Evolutionary conservation across 2,329 filamentous ascomycete species (phyloP).

Genomic region (Calonectria montana): DNA sequence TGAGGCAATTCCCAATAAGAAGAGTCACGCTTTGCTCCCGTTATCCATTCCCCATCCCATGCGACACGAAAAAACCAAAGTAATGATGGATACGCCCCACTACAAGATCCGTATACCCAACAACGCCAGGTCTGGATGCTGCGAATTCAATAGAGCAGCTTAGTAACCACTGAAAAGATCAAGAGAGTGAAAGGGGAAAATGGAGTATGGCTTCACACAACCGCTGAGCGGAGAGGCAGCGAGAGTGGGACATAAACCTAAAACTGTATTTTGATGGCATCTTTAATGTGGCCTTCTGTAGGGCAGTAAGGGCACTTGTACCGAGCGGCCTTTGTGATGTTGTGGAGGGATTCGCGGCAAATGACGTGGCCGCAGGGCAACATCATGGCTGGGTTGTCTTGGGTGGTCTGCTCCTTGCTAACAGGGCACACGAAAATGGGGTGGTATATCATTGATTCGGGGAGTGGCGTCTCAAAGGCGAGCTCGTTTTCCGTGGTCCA

Average conservation of each 20-base stretch:
- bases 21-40: conserved; percentile 30
- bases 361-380: conserved; percentile 96
- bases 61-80: conserved; percentile 10
- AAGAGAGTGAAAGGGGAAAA: background rate
- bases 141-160: conserved; percentile 2
- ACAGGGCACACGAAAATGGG: conserved; percentile 98
- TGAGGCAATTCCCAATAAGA: conserved; percentile 27
- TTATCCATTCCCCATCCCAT: conserved; percentile 26
- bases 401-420: conserved; percentile 94
- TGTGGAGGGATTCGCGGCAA: conserved; percentile 83
- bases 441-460: conserved; percentile 79
- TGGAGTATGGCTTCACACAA: background rate
- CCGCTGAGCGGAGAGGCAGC: background rate
- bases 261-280: conserved; percentile 79
- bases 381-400: conserved; percentile 95
- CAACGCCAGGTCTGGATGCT: conserved; percentile 23
- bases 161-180: background rate
- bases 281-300: conserved; percentile 79
- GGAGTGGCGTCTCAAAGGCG: conserved; percentile 77
- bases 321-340: conserved; percentile 79
- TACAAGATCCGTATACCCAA: conserved; percentile 13
- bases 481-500: conserved; percentile 95
- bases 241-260: conserved; percentile 46
- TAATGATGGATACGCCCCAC: background rate
- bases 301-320: conserved; percentile 99